Evolutionary conservation across 495 filamentous ascomycete genomes (phyloP), one percentile per base, ranked within the genome.

Genomic region (Penicillium waksmanii): DNA sequence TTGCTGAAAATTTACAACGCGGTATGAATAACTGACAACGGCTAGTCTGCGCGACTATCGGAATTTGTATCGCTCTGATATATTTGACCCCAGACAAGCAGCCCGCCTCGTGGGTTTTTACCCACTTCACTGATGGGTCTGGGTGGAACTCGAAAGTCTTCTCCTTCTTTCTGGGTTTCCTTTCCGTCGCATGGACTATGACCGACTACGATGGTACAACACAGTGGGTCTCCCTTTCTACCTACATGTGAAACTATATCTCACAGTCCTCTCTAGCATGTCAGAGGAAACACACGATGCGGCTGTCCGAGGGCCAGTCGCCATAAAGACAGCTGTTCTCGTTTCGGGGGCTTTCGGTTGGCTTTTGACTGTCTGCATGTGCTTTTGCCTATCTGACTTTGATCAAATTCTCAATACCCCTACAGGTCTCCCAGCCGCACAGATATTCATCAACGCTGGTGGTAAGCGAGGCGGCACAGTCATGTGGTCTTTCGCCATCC

Each of bases 131-230:
- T 12, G 84, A 88, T 68, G 82, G 82, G n/a, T 87, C 85, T 12
- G 86, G 86, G 42, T 89, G 86, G 86, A 81, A 80, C 12, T 87
- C 78, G 23, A 86, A 83, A 60, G 69, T 76, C 13, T 88, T 88
- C 58, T 88, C 85, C 3, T 89, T 88, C 64, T 75, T 88, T 23
- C 73, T 89, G 23, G 86, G 86, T 7, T 91, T 91, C 64, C 75
- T 91, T 12, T 87, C 86, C 5, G 88, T 91, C 2, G 85, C 88
- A 13, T 91, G 87, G 87, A 87, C 84, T 11, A 89, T 90, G 87
- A 90, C 87, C 15, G 87, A 90, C 64, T 90, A 90, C 60, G 87
- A 90, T 64, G 87, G 85, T 27, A 90, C 87, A 1, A 89, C 87
- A 15, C 87, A 90, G 83, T 86, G 65, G 69, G 79, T 66, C 34